phyloP scores from a whole-genome alignment of 805 yeast genomes.

The Schwanniomyces sp. region DNA sequence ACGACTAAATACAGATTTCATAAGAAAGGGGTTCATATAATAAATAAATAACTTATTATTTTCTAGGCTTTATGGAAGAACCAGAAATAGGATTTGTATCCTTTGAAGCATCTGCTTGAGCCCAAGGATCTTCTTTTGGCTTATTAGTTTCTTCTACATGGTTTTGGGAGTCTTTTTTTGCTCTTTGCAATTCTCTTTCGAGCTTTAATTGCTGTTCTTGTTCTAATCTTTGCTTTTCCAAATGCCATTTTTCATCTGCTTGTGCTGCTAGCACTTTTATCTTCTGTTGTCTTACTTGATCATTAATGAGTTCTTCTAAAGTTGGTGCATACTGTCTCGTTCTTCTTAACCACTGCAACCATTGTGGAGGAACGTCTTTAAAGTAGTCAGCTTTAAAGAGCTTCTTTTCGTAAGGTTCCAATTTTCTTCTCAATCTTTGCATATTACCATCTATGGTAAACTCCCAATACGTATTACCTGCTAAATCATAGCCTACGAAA shows the following conservation, averaged over 20 bases:
- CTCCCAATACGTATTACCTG: conserved; percentile 88
- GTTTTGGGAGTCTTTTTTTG: conserved; percentile 15
- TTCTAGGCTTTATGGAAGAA: conserved; percentile 39
- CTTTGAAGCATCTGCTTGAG: conserved; percentile 25
- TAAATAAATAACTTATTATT: conserved; percentile 3
- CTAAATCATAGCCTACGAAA: conserved; percentile 76
- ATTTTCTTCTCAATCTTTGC: conserved; percentile 58
- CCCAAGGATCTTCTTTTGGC: conserved; percentile 30
- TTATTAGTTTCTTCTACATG: conserved; percentile 1
- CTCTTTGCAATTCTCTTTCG: conserved; percentile 29
- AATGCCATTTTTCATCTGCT: conserved; percentile 42
- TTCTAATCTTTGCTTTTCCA: conserved; percentile 35
- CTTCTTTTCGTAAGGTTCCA: conserved; percentile 52
- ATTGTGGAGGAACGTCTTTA: conserved; percentile 61
- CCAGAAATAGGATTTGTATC: conserved; percentile 34
- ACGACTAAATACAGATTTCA: conserved; percentile 2
- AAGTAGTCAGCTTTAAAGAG: conserved; percentile 59
- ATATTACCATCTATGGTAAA: conserved; percentile 56
- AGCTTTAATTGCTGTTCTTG: conserved; percentile 30
- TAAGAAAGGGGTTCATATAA: background rate
- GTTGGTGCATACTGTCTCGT: conserved; percentile 63
- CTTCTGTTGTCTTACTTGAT: conserved; percentile 53
- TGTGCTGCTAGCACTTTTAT: conserved; percentile 51
- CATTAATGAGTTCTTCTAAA: conserved; percentile 58
- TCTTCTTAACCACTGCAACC: conserved; percentile 80